These are phyloP conservation scores for Aureobasidium leucospermi DNA, from an alignment of 2,329 filamentous ascomycete genomes.

Conservation along the genomic window DNA sequence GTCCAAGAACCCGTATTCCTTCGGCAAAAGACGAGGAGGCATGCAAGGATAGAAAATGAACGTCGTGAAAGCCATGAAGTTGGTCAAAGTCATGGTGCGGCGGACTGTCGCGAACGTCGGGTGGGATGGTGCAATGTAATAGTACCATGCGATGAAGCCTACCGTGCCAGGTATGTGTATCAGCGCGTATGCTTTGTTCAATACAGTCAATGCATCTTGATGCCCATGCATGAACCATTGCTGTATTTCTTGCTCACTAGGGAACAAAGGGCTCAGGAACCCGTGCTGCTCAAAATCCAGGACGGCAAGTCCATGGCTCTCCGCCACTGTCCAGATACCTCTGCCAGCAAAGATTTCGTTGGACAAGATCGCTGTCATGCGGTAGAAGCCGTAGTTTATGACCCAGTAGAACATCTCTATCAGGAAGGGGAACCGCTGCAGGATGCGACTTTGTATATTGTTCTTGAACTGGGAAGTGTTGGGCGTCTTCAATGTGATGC, in stretches of 20 bases:
- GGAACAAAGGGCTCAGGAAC: conserved; percentile 45
- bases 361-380: conserved; percentile 48
- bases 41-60: conserved; percentile 48
- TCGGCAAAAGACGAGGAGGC: conserved; percentile 42
- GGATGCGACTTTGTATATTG: conserved; percentile 53
- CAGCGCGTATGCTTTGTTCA: conserved; percentile 53
- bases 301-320: conserved; percentile 49
- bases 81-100: conserved; percentile 44
- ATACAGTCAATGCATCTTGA: conserved; percentile 44
- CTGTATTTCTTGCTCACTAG: conserved; percentile 47
- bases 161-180: conserved; percentile 56
- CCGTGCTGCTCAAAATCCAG: conserved; percentile 49
- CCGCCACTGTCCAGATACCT: conserved; percentile 49
- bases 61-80: conserved; percentile 46
- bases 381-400: conserved; percentile 58
- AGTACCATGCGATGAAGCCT: conserved; percentile 57
- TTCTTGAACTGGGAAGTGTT: conserved; percentile 56
- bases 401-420: conserved; percentile 71
- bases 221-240: conserved; percentile 51
- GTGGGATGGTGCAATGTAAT: conserved; percentile 49
- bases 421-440: conserved; percentile 62
- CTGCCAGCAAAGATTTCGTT: conserved; percentile 46
- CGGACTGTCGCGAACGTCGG: conserved; percentile 37
- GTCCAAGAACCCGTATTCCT: conserved; percentile 39
- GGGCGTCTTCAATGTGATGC: conserved; percentile 46